These are phyloP conservation scores for Typha latifolia DNA, from an alignment of 176 grass and related monocot species.

Conservation along the genomic window DNA sequence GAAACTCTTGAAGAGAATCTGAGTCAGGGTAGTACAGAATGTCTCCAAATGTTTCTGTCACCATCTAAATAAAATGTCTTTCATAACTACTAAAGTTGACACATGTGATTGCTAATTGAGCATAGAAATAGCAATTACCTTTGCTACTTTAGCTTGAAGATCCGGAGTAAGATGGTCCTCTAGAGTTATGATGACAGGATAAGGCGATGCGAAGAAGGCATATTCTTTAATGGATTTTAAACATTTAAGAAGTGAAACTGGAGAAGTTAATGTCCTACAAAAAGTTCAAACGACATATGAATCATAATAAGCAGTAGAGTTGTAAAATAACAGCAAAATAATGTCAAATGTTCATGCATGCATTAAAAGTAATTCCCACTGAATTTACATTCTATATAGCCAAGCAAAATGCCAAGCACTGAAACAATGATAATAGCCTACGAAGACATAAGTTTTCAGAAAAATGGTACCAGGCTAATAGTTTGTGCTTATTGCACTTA, in stretches of 20 bases:
- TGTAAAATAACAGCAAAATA: background rate
- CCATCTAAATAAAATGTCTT: slow-evolving; percentile 16
- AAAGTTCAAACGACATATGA: slow-evolving; percentile 20
- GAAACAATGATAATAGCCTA: too few relatives aligned
- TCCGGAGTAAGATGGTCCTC: slow-evolving; percentile 91
- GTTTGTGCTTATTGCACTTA: too few relatives aligned
- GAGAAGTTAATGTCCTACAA: slow-evolving; percentile 87
- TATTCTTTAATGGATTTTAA: slow-evolving; percentile 88
- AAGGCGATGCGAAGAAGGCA: slow-evolving; percentile 90
- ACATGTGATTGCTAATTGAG: background rate
- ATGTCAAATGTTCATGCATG: background rate
- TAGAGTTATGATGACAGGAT: slow-evolving; percentile 97
- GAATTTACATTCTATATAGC: too few relatives aligned
- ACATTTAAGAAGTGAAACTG: slow-evolving; percentile 77
- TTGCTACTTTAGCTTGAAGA: slow-evolving; percentile 74
- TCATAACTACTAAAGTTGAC: background rate
- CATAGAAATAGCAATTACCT: background rate
- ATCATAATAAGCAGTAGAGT: slow-evolving; percentile 4
- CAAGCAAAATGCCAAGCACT: too few relatives aligned
- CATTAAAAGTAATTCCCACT: too few relatives aligned
- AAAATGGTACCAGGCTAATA: too few relatives aligned
- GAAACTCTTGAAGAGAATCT: slow-evolving; percentile 13
- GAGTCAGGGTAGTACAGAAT: slow-evolving; percentile 19
- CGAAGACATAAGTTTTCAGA: too few relatives aligned
- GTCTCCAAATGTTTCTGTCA: slow-evolving; percentile 21